Conservation (phyloP, 768 basidiomycete genomes). For the Zangia roseola region DNA sequence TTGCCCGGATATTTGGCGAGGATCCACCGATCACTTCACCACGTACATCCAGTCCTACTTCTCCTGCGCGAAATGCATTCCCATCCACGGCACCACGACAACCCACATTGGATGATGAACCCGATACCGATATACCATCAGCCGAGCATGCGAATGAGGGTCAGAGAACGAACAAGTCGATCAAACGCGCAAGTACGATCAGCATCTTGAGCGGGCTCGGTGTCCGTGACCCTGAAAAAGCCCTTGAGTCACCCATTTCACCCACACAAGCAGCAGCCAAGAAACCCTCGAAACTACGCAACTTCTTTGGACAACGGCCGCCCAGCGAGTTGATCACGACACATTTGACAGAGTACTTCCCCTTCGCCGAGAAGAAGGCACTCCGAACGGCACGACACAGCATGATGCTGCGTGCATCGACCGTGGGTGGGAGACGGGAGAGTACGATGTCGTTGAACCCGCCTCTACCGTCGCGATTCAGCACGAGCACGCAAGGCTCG, state of each 20-base stretch:
- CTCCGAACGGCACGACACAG: conserved; percentile 88
- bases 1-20: conserved; percentile 50
- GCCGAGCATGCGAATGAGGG: conserved; percentile 34
- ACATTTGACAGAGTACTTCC: conserved; percentile 95
- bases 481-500: conserved; percentile 35
- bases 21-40: conserved; percentile 30
- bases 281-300: conserved; percentile 73
- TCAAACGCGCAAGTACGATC: conserved; percentile 90
- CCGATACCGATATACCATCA: conserved; percentile 31
- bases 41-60: conserved; percentile 36
- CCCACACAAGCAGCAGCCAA: conserved; percentile 39
- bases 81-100: conserved; percentile 10
- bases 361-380: conserved; percentile 87
- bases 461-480: conserved; percentile 39
- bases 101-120: conserved; percentile 35
- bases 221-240: conserved; percentile 73
- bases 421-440: conserved; percentile 45
- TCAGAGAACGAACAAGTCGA: conserved; percentile 23
- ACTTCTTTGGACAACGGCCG: conserved; percentile 97
- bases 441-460: conserved; percentile 45
- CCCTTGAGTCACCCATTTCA: conserved; percentile 57
- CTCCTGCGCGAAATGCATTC: conserved; percentile 23
- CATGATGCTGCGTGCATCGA: conserved; percentile 64
- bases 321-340: conserved; percentile 96
- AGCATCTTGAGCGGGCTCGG: conserved; percentile 94